Evolutionary conservation across 129 eudicot genomes (phyloP), one percentile per base, ranked within the genome.

Genomic region (Flaveria ramosissima): DNA sequence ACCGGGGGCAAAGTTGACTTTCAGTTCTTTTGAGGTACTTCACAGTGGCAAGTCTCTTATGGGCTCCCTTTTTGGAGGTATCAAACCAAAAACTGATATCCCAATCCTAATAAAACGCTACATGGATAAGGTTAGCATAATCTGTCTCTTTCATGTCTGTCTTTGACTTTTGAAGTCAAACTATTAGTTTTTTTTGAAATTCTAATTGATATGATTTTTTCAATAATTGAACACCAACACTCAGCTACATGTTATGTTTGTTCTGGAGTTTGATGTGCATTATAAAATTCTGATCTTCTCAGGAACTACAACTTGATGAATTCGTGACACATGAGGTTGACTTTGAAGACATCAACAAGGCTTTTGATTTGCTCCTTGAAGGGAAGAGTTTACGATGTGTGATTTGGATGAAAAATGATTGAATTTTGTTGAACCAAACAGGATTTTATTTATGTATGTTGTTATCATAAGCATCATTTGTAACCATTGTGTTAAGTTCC

Each of bases 311-410:
- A 52, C 74, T 93, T 20, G 96, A 90, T 48, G 74, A 85, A 45
- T 93, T 93, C 84, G 96, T 93, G 26, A 88, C 92, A 1, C 98
- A 90, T 68, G 98, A 93, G 84, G 86, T 93, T 71, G 78, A 80
- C 9, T 89, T 93, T 30, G 87, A 87, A 66, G 92, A 90, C 72
- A 88, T 93, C 68, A 93, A 93, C 84, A 74, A 82, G 80, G 98
- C 98, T 46, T 93, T 90, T 46, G 96, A 93, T 57, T 83, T 93
- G 56, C 91, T 93, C 4, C 23, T 78, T 7, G 71, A 77, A 77
- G 98, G 97, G 30, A 85, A 90, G 81, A 81, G 97, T 70, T 81
- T 93, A 24, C 77, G 97, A 27, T 90, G 98, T 72, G 97, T 93
- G 51, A 83, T 93, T 70, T 88, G 98, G 98, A 93, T 93, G 98